Base-by-base conservation (phyloP, 1,284 basidiomycete genomes). In the Megacollybia platyphylla region DNA sequence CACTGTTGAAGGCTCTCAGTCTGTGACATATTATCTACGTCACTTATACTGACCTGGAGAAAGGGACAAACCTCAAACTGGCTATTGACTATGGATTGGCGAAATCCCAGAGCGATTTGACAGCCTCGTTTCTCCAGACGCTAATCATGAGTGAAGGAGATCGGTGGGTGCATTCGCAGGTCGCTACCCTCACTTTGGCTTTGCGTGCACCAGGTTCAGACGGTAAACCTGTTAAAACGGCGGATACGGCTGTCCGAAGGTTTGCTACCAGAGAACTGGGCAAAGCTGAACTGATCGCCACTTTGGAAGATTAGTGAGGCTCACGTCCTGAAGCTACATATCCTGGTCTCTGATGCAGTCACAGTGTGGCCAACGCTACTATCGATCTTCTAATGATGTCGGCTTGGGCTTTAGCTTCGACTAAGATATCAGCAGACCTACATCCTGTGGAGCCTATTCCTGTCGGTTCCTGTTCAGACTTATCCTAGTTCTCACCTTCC, bases 121-220 rank as follows among this genome's bases (percentile, higher is more conserved):
- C 80, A 44, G 81, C 85, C 17, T 87, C 84, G 1, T 89, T 87
- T 56, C 60, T 89, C 52, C 86, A 89, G 59, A 85, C 82, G 5
- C 63, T 88, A 30, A 73, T 89, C 45, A 89, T 89, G 86, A 86
- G 82, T 48, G 85, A 89, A 62, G 86, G 86, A 13, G 85, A 87
- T 50, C 74, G 73, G 51, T 89, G 87, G 87, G 71, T 89, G 32
- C 61, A 61, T 41, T 63, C 69, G 0, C 76, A 84, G 50, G 70
- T 73, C 8, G 65, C 68, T 4, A 71, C 70, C 46, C 64, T 85
- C 39, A 67, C 71, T 0, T 64, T 74, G 39, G 79, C 82, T 5
- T 57, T 88, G 42, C 70, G 71, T 36, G 64, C 71, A 4, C 79
- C 80, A 2, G 11, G 20, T n/a, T 70, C 70, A 9, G 66, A 65